Evolutionary conservation across 148 eudicot genomes (phyloP), one percentile per base, ranked within the genome.

Genomic region (Pharnaceum exiguum): DNA sequence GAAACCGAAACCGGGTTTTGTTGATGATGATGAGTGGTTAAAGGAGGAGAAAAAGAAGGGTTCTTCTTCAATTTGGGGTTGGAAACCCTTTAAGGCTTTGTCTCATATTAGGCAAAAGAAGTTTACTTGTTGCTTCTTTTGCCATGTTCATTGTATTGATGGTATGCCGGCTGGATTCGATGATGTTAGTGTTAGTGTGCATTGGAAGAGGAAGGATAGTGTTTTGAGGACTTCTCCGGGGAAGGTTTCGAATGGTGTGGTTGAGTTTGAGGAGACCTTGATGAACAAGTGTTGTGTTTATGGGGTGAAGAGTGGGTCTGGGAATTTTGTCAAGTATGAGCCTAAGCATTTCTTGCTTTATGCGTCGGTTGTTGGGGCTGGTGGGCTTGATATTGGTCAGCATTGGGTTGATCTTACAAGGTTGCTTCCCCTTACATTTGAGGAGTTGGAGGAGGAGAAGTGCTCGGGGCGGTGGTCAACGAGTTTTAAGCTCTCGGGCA

Each of bases 381-480:
- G 71, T 59, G 71, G 70, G 22, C 45, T 77, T 40, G 82, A 83
- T 66, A 50, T 85, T 63, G 90, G 96, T 66, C 85, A 79, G 77
- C 94, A 85, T 65, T 78, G 85, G 77, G 52, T 89, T 57, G 94
- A 89, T 68, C 73, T 89, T 35, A 81, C 96, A 8, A 83, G 87
- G 74, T 73, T 89, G 80, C 93, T 89, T 75, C 96, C 96, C 35
- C 78, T 89, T 62, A 79, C 81, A 7, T 30, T 83, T 58, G 90
- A 79, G 70, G 96, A 85, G 52, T 82, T 89, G 43, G 86, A 76
- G 65, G 80, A 76, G 45, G 80, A 78, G 35, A 82, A 67, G 35
- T 75, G 82, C 63, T 78, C 79, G 3, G 93, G 96, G 23, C 80
- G 75, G 71, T 89, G 96, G 96, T 72, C 87, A 2, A 84, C 96